Percentiles rank a stretch among this genome's conserved stretches.
Evolutionary conservation across 768 basidiomycete genomes (phyloP).

Genomic region (Rickenella mellea): DNA sequence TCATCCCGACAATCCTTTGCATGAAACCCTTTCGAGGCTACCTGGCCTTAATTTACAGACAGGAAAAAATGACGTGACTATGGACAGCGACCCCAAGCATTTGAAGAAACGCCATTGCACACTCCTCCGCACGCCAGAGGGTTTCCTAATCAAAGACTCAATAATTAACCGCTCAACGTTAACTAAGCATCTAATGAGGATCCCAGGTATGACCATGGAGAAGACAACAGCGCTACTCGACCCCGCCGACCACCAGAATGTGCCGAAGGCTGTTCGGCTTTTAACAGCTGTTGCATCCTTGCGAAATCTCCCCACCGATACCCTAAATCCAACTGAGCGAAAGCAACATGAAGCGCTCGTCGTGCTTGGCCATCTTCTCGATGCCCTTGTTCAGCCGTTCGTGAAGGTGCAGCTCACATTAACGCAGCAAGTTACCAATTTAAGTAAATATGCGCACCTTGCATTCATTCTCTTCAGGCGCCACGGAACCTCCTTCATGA

Average conservation of each 20-base stretch:
- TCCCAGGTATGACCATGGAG: too few species aligned
- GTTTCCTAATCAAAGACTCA: too few species aligned
- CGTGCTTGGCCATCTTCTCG: constrained; percentile 7
- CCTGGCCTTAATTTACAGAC: too few species aligned
- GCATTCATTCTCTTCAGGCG: constrained; percentile 13
- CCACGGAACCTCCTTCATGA: constrained; percentile 16
- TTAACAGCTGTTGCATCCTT: constrained; percentile 8
- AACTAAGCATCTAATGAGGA: too few species aligned
- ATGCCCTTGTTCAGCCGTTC: constrained; percentile 17
- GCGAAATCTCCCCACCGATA: background rate
- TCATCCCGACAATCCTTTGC: too few species aligned
- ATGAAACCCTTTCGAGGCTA: too few species aligned
- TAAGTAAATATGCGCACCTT: constrained; percentile 17
- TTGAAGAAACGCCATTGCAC: too few species aligned
- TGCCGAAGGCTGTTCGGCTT: constrained; percentile 21
- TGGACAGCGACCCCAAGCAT: too few species aligned
- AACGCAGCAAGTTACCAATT: constrained; percentile 17
- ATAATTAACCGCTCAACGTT: too few species aligned
- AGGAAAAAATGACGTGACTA: too few species aligned
- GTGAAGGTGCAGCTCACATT: constrained; percentile 12
- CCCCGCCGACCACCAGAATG: constrained; percentile 22
- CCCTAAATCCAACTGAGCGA: background rate
- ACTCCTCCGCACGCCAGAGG: too few species aligned
- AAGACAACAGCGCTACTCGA: too few species aligned
- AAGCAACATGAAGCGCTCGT: constrained; percentile 2